These are phyloP conservation scores for Epichloe uncinata DNA, from an alignment of 2,329 filamentous ascomycete genomes.

Conservation along the genomic window DNA sequence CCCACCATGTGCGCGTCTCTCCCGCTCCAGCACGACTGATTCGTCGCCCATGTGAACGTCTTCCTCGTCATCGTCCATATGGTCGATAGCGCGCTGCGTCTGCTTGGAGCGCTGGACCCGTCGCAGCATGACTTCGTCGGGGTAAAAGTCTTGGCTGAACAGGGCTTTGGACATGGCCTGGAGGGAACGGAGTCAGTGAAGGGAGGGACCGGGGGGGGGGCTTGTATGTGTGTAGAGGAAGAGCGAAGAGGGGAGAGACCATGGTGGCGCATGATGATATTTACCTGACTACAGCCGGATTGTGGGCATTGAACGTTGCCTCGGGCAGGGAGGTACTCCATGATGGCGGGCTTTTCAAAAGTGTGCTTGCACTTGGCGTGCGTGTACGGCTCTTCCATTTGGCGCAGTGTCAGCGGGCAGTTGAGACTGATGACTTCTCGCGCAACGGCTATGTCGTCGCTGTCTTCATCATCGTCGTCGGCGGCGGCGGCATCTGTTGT, in stretches of 20 bases:
- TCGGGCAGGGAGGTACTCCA: conserved; percentile 37
- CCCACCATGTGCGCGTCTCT: conserved; percentile 11
- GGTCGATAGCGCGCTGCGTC: conserved; percentile 23
- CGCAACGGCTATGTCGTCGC: conserved; percentile 57
- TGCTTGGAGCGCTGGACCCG: conserved; percentile 42
- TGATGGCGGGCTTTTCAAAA: conserved; percentile 54
- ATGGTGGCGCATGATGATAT: neutral
- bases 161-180: conserved; percentile 31
- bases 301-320: conserved; percentile 45
- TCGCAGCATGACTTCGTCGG: conserved; percentile 42
- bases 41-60: conserved; percentile 10
- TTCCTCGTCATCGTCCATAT: conserved; percentile 28
- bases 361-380: conserved; percentile 56
- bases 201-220: neutral
- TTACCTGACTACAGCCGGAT: conserved; percentile 47
- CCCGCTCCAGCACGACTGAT: conserved; percentile 13
- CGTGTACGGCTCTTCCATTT: conserved; percentile 53
- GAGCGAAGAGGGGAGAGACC: no score
- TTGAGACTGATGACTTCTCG: conserved; percentile 50
- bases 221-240: no score
- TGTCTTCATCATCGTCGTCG: conserved; percentile 32
- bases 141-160: conserved; percentile 36
- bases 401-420: conserved; percentile 54
- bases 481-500: neutral
- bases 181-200: neutral